Evolutionary conservation across 2,329 filamentous ascomycete species (phyloP).

Genomic region (Claviceps purpurea): DNA sequence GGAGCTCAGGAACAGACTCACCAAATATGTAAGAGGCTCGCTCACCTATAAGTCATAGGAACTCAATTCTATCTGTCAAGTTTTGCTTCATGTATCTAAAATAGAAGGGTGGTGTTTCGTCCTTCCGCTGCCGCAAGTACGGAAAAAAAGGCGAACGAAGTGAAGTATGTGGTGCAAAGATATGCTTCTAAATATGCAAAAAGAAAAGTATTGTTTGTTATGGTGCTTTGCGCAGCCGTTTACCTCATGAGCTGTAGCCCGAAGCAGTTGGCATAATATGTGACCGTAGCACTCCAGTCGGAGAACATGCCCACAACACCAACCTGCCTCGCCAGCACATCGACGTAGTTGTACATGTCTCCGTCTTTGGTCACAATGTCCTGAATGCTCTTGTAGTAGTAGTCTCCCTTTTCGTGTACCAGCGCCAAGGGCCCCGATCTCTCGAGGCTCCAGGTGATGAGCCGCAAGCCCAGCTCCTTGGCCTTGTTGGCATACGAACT

Average conservation of each 20-base stretch:
- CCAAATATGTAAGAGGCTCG: too few species aligned
- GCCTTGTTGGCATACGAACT: slow-evolving; percentile 49
- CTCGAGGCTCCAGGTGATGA: slow-evolving; percentile 58
- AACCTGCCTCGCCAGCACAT: slow-evolving; percentile 49
- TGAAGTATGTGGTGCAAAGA: too few species aligned
- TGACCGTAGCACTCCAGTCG: slow-evolving; percentile 56
- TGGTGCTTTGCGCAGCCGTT: neutral
- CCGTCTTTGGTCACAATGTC: slow-evolving; percentile 47
- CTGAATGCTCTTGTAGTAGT: slow-evolving; percentile 43
- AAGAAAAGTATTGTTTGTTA: neutral
- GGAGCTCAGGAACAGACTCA: too few species aligned
- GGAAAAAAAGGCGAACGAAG: too few species aligned
- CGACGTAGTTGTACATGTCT: slow-evolving; percentile 51
- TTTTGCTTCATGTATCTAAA: too few species aligned
- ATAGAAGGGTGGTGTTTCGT: too few species aligned
- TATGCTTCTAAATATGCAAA: neutral
- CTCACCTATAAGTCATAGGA: too few species aligned
- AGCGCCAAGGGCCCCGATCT: slow-evolving; percentile 46
- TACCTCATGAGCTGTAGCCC: slow-evolving; percentile 12
- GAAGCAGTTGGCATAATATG: slow-evolving; percentile 62
- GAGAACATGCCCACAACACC: slow-evolving; percentile 49
- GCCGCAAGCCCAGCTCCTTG: slow-evolving; percentile 46
- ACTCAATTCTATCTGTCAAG: too few species aligned
- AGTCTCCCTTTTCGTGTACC: slow-evolving; percentile 29
- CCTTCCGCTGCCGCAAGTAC: too few species aligned